Percentiles rank a stretch among this genome's conserved stretches.
These are phyloP conservation scores for Collybia mongolica DNA, from an alignment of 768 basidiomycete genomes.

Conservation along the genomic window DNA sequence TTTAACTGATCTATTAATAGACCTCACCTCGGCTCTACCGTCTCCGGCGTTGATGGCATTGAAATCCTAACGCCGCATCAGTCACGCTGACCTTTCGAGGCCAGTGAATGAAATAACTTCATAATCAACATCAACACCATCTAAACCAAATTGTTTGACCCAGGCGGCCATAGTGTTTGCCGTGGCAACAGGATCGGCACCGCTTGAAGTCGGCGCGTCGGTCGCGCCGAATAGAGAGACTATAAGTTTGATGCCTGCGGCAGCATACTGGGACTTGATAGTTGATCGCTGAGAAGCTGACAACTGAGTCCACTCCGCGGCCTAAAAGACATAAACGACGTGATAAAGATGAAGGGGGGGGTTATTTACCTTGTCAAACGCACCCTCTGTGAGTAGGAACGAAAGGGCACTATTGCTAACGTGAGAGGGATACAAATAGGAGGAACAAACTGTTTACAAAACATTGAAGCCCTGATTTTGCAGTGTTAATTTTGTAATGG, in stretches of 20 bases:
- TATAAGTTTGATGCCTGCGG: conserved; percentile 57
- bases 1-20: background rate
- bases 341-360: background rate
- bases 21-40: conserved; percentile 42
- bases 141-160: conserved; percentile 47
- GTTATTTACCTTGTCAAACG: conserved; percentile 28
- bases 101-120: conserved; percentile 26
- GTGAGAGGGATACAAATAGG: background rate
- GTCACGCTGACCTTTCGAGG: background rate
- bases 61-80: conserved; percentile 40
- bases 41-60: conserved; percentile 41
- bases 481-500: background rate
- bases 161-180: conserved; percentile 52
- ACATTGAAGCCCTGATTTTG: conserved; percentile 6
- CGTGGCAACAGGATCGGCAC: conserved; percentile 42
- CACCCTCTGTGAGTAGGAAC: conserved; percentile 39
- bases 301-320: conserved; percentile 41
- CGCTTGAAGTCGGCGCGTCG: conserved; percentile 43
- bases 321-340: conserved; percentile 20
- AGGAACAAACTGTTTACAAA: background rate
- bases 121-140: conserved; percentile 63
- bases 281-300: conserved; percentile 34
- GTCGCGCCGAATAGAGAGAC: conserved; percentile 54
- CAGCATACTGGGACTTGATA: conserved; percentile 45
- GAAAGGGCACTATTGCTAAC: conserved; percentile 24